Evolutionary conservation across 1,284 basidiomycete genomes (phyloP), one percentile per base, ranked within the genome.

Genomic region (Naganishia cerealis): DNA sequence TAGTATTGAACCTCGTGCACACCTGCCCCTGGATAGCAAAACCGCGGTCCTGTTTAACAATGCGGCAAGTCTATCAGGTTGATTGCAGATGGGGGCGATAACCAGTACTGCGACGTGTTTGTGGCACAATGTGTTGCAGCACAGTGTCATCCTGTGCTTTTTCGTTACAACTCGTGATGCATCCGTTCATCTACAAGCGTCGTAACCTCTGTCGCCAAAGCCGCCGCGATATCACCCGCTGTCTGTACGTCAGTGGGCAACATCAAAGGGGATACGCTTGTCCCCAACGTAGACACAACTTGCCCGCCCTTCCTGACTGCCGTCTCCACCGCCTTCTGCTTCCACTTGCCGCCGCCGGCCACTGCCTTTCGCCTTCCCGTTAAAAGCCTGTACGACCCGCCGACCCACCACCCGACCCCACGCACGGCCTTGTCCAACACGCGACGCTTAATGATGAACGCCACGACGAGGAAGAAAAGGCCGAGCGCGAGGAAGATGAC

Each of bases 401-500:
- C 77, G 18, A 81, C 67, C 75, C 78, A 80, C 76, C 77, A 80
- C 16, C 75, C 77, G 0, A 80, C 74, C 2, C 77, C 77, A 0
- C 79, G 76, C 9, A 78, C 75, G 0, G 78, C 80, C 52, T 77
- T 76, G 71, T 94, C 90, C 40, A 96, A 73, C 53, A 96, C 82
- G 18, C 94, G 86, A 69, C 92, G 87, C 79, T 95, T 93, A 72
- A 96, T 76, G 72, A 96, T 88, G 75, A 91, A 94, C 15, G 88
- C 84, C 10, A 92, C 87, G 42, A 90, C 88, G n/a, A 93, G 85
- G 67, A 88, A 73, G 82, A 96, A 96, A 79, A 96, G 90, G 18
- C 83, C 75, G 39, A 96, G 86, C 0, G 87, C 90, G 6, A 87
- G 84, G 66, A 91, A 80, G 72, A 97, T 88, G 71, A 95, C 82